A percentile compares a stretch with the other conserved stretches of the same genome.
Evolutionary conservation across 2,329 filamentous ascomycete species (phyloP).

Genomic region (Colletotrichum sp.): DNA sequence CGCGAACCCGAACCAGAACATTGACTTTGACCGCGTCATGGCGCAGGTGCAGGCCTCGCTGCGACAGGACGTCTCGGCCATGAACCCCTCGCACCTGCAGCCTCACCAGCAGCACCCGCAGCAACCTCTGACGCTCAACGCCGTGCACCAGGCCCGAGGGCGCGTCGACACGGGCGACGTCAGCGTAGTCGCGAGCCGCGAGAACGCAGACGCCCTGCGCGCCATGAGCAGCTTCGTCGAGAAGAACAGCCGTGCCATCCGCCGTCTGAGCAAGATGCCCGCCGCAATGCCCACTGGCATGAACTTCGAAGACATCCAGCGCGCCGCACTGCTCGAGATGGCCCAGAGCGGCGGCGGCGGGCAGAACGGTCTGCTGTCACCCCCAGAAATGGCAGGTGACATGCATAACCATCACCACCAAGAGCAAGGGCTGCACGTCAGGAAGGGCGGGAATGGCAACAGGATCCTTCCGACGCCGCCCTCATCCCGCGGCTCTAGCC

Average conservation of each 20-base stretch:
- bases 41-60: slow-evolving; percentile 43
- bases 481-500: slow-evolving; percentile 35
- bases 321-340: slow-evolving; percentile 27
- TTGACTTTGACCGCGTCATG: slow-evolving; percentile 52
- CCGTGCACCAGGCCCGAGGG: slow-evolving; percentile 44
- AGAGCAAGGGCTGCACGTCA: background rate
- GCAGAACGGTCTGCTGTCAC: background rate
- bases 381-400: background rate
- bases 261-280: slow-evolving; percentile 45
- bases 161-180: slow-evolving; percentile 33
- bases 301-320: slow-evolving; percentile 35
- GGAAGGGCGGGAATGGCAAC: background rate
- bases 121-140: slow-evolving; percentile 40
- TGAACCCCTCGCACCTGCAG: slow-evolving; percentile 9
- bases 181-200: slow-evolving; percentile 44
- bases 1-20: slow-evolving; percentile 32
- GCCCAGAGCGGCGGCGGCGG: background rate
- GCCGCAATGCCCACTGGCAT: slow-evolving; percentile 21
- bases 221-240: slow-evolving; percentile 51
- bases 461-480: slow-evolving; percentile 32
- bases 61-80: slow-evolving; percentile 21
- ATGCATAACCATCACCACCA: background rate
- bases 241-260: slow-evolving; percentile 46
- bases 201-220: slow-evolving; percentile 45
- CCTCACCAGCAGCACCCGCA: slow-evolving; percentile 28